Percentiles rank a stretch among this genome's conserved stretches.
Evolutionary conservation across 2,329 filamentous ascomycete species (phyloP).

Genomic region (Neurospora sp.): DNA sequence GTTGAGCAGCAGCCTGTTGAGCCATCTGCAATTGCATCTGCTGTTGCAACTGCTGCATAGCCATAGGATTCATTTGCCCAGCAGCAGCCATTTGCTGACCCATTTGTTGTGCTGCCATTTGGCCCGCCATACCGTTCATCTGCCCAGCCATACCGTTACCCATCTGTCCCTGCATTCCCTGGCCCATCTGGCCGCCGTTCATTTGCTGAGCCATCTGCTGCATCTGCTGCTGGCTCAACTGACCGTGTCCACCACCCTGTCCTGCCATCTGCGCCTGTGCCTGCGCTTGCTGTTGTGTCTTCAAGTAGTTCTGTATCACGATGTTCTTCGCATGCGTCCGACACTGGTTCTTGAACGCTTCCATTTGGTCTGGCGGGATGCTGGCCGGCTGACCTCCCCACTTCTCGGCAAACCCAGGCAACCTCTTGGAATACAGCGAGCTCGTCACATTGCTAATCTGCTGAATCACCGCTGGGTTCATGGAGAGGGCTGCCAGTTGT

Average conservation of each 20-base stretch:
- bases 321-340: conserved; percentile 26
- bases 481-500: neutral
- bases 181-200: neutral
- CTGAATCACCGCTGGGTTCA: conserved; percentile 8
- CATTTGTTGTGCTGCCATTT: neutral
- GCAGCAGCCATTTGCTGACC: neutral
- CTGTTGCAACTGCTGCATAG: neutral
- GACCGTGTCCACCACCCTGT: neutral
- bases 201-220: conserved; percentile 3
- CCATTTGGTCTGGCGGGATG: conserved; percentile 35
- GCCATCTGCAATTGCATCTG: neutral
- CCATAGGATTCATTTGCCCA: neutral
- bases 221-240: neutral
- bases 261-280: neutral
- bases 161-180: neutral
- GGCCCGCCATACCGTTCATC: neutral
- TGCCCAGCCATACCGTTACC: neutral
- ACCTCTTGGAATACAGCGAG: conserved; percentile 29
- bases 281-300: neutral
- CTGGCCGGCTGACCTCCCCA: conserved; percentile 31
- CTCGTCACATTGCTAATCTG: conserved; percentile 12
- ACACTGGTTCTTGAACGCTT: conserved; percentile 35
- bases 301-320: conserved; percentile 22
- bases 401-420: conserved; percentile 25
- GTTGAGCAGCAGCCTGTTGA: neutral